Percentiles rank a stretch among this genome's conserved stretches.
Conservation (phyloP, 495 filamentous ascomycete species). For the Hypoxylon fuscum region DNA sequence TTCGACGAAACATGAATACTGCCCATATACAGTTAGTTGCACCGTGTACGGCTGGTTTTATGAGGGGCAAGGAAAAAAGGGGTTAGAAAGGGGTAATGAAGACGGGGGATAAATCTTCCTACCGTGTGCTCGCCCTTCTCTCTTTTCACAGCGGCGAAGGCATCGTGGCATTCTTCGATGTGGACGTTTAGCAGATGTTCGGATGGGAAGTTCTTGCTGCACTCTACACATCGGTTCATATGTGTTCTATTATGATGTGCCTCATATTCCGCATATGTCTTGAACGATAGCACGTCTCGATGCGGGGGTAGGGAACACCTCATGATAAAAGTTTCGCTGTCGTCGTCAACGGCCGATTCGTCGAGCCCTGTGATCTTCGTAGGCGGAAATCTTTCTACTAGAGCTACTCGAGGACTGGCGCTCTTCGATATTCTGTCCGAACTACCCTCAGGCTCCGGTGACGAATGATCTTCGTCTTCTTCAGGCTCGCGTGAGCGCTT, state of each 20-base stretch:
- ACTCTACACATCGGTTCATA: slow-evolving; percentile 84
- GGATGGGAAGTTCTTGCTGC: slow-evolving; percentile 79
- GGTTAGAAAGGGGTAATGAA: too few relatives aligned
- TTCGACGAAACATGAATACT: slow-evolving; percentile 92
- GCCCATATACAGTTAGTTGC: slow-evolving; percentile 20
- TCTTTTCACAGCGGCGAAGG: slow-evolving; percentile 71
- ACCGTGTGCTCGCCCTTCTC: slow-evolving; percentile 89
- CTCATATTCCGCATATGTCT: slow-evolving; percentile 84
- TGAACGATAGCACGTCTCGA: slow-evolving; percentile 70
- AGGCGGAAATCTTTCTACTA: slow-evolving; percentile 30
- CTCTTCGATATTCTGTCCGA: slow-evolving; percentile 16
- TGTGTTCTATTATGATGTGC: slow-evolving; percentile 84
- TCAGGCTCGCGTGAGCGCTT: slow-evolving; percentile 64
- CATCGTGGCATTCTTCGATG: slow-evolving; percentile 92
- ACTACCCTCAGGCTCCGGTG: slow-evolving; percentile 28
- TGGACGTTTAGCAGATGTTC: slow-evolving; percentile 79
- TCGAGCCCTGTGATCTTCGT: slow-evolving; percentile 57
- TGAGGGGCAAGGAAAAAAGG: too few relatives aligned
- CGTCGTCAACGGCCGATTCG: slow-evolving; percentile 43
- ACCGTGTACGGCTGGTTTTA: background rate
- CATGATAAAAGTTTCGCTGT: slow-evolving; percentile 59
- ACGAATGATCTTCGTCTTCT: slow-evolving; percentile 45
- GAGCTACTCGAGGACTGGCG: slow-evolving; percentile 26
- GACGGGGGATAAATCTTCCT: slow-evolving; percentile 45
- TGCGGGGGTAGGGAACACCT: slow-evolving; percentile 84